Evolutionary conservation across 202 grass and related monocot genomes (phyloP), one percentile per base, ranked within the genome.

Genomic region (Bolboschoenoplectus hybrid): DNA sequence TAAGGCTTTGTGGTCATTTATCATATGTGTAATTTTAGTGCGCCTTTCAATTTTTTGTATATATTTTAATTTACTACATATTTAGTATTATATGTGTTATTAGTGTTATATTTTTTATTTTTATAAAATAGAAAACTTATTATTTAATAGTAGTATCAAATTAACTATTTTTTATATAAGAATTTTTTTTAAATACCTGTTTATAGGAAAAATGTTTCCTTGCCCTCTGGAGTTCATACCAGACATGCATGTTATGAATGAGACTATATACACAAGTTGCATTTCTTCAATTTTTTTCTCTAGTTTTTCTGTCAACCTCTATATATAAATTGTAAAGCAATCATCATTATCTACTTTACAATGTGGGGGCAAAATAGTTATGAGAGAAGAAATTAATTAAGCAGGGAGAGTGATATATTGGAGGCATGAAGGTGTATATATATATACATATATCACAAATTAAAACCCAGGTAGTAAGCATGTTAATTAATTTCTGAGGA

Each of bases 311-410:
- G 34, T 43, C 12, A 17, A 7, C 38, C 60, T 26, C 2, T 36
- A 41, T 40, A 41, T 3, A 72, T 72, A 43, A 69, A 69, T 69
- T 43, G 4, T 17, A 13, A 39, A 39, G 66, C 13, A 69, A 69
- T 69, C 39, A 43, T 72, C 68, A 45, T 72, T 72, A 46, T 72
- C 68, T 46, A 46, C 40, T 72, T 72, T 38, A 66, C 67, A 44
- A 70, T 34, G 64, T 40, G 39, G 67, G 39, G 35, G 39, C 67
- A 35, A 71, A 45, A 71, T 44, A 1, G 41, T 45, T 19, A 71
- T 12, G 36, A 19, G 67, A 14, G n/a, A 20, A 75, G 2, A 52
- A 75, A 67, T 6, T n/a, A 58, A 17, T 39, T 26, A 26, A 45
- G 12, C 4, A 11, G 41, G 16, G 47, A 53, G 26, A 53, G 20